Base-by-base conservation (phyloP, 768 basidiomycete genomes). In the Termitomyces sp. region DNA sequence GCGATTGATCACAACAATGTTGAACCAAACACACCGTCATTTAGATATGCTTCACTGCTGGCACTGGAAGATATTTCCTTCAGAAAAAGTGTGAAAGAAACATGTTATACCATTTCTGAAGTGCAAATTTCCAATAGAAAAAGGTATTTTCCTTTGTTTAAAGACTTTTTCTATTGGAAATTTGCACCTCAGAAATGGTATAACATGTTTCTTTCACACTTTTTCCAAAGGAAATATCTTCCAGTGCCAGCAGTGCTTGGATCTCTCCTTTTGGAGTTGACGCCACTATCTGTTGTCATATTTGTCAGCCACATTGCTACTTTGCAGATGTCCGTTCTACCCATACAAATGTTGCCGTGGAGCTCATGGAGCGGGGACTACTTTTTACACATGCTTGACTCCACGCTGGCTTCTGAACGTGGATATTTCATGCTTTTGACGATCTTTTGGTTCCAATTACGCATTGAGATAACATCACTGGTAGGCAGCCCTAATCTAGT, bases 1-100 rank as follows among this genome's bases (percentile, higher is more conserved):
- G 66, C 1, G 69, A 70, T 58, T 70, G 51, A 65, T 48, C 10
- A 16, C 16, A 26, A 20, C 16, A 18, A 2, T 44, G 15, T 29
- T 9, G 22, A 29, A 6, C 15, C 26, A 22, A 47, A n/a, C 16
- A n/a, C 31, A 7, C 28, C n/a, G 36, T 33, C 16, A 5, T 54
- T 8, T 15, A 37, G 33, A 20, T 20, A 29, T 46, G 33, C n/a
- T n/a, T n/a, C n/a, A n/a, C n/a, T n/a, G n/a, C n/a, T n/a, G n/a
- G n/a, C n/a, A n/a, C n/a, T n/a, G n/a, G n/a, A n/a, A n/a, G n/a
- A n/a, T n/a, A n/a, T n/a, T n/a, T n/a, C n/a, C n/a, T n/a, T n/a
- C n/a, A n/a, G n/a, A n/a, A n/a, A n/a, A n/a, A n/a, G n/a, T n/a
- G n/a, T n/a, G n/a, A n/a, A n/a, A n/a, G n/a, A n/a, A n/a, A n/a